A percentile compares a stretch with the other conserved stretches of the same genome.
These are phyloP conservation scores for Rhynchospora tenuis DNA, from an alignment of 176 grass and related monocot species.

Conservation along the genomic window DNA sequence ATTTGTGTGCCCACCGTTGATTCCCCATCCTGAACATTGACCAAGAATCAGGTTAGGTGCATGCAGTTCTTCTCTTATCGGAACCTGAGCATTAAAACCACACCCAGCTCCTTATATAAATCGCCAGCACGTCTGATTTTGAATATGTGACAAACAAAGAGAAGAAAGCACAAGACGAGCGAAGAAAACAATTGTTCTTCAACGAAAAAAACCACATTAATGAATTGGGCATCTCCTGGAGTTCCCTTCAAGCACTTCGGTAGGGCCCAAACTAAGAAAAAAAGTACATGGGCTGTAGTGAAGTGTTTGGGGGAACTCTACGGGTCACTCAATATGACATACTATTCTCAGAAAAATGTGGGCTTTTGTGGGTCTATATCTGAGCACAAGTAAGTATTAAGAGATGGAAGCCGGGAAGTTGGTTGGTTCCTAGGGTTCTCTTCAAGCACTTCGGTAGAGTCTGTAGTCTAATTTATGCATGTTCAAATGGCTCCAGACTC, in stretches of 20 bases:
- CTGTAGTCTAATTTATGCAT: neutral
- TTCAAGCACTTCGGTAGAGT: constrained; percentile 8
- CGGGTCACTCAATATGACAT: neutral
- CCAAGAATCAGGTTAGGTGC: neutral
- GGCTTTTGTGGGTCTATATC: neutral
- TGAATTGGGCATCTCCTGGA: constrained; percentile 27
- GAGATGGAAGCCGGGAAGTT: neutral
- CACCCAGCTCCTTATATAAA: neutral
- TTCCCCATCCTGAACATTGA: neutral
- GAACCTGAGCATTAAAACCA: neutral
- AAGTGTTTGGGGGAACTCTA: constrained; percentile 55
- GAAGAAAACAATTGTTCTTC: neutral
- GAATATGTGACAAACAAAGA: neutral
- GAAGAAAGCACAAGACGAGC: neutral
- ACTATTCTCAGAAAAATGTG: neutral
- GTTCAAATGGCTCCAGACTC: neutral
- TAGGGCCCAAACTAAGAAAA: neutral
- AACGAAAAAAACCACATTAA: neutral
- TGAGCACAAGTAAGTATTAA: neutral
- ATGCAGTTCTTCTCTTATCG: neutral
- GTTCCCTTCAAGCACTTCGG: constrained; percentile 41
- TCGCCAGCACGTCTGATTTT: neutral
- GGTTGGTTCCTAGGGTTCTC: constrained; percentile 22
- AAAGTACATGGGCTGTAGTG: neutral
- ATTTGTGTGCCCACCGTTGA: neutral